A percentile compares a stretch with the other conserved stretches of the same genome.
These are phyloP conservation scores for Zarea fungicola DNA, from an alignment of 2,329 filamentous ascomycete species.

Conservation along the genomic window DNA sequence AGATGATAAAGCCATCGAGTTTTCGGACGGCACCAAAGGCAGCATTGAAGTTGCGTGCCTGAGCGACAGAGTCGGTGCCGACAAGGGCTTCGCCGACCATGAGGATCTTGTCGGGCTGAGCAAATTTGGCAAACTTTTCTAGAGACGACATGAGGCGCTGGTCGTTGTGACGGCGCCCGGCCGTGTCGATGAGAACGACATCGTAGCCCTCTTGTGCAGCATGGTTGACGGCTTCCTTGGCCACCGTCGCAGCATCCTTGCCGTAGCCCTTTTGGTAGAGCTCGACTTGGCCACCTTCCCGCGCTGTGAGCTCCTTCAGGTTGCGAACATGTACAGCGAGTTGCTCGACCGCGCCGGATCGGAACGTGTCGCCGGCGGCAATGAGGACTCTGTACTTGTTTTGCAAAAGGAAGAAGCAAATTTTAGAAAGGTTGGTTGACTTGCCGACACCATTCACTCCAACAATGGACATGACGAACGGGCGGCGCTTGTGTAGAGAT, in stretches of 20 bases:
- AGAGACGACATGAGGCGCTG: slow-evolving; percentile 91
- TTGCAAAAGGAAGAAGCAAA: slow-evolving; percentile 94
- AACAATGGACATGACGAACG: slow-evolving; percentile 97
- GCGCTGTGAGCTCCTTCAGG: slow-evolving; percentile 77
- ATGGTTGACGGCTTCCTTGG: slow-evolving; percentile 84
- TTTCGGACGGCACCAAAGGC: slow-evolving; percentile 77
- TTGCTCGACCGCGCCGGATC: slow-evolving; percentile 94
- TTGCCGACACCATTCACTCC: slow-evolving; percentile 98
- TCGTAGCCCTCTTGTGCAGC: slow-evolving; percentile 74
- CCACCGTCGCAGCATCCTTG: slow-evolving; percentile 93
- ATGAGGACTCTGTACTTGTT: slow-evolving; percentile 96
- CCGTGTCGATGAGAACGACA: slow-evolving; percentile 95
- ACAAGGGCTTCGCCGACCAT: slow-evolving; percentile 91
- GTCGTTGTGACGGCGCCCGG: slow-evolving; percentile 91
- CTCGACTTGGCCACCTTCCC: slow-evolving; percentile 80
- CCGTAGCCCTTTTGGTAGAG: slow-evolving; percentile 97
- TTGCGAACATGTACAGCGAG: slow-evolving; percentile 93
- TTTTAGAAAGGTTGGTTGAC: slow-evolving; percentile 95
- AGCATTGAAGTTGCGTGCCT: slow-evolving; percentile 93
- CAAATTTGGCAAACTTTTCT: slow-evolving; percentile 96
- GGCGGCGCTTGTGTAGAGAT: slow-evolving; percentile 61
- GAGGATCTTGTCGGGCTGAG: slow-evolving; percentile 94
- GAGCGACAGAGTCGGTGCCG: slow-evolving; percentile 89
- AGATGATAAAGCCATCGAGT: slow-evolving; percentile 96
- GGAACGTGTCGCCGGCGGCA: slow-evolving; percentile 93